Base-by-base conservation (phyloP, 495 filamentous ascomycete species). In the Oidiodendron maius region DNA sequence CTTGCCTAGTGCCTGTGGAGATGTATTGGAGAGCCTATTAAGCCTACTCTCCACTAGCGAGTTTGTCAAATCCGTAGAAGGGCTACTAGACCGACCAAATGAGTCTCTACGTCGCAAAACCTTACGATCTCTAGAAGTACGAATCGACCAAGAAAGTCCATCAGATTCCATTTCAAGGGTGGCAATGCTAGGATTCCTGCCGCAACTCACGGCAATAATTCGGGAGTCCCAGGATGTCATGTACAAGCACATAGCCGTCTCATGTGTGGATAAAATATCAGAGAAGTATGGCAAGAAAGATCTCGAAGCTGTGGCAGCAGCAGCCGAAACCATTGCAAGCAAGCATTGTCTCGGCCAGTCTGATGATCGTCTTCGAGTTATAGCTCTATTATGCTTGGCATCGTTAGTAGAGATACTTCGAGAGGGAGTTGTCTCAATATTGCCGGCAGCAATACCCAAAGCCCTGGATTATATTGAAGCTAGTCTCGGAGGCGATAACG, bases 261-360 rank as follows among this genome's bases (percentile, higher is more conserved):
- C 78, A 32, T 97, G 93, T 58, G 85, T 96, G 40, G 89, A 96
- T 66, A 82, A 83, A 56, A 91, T 97, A 44, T 78, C 86, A 8
- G 88, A 94, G 65, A 87, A 87, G 61, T 96, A 94, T 61, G 93
- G 93, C 45, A 91, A 91, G 65, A 88, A 85, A 58, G 86, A 91
- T 56, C 70, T 80, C 1, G 79, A 80, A 49, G 71, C 74, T 4
- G 75, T 80, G 25, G 66, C 71, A 6, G 82, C 82, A 43, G 81
- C 88, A 20, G 87, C 88, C 10, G 69, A 79, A 41, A 81, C 84
- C 5, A 83, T 97, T 59, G 80, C 85, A n/a, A 80, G 87, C 37
- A 65, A 76, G 25, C 70, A 85, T 49, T 91, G 86, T 51, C 74
- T 97, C 21, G 84, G 83, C 34, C 82, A 83, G 59, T 63, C 74